Percentiles rank a stretch among this genome's conserved stretches.
These are phyloP conservation scores for Trichoderma sp. DNA, from an alignment of 2,329 filamentous ascomycete species.

Conservation along the genomic window DNA sequence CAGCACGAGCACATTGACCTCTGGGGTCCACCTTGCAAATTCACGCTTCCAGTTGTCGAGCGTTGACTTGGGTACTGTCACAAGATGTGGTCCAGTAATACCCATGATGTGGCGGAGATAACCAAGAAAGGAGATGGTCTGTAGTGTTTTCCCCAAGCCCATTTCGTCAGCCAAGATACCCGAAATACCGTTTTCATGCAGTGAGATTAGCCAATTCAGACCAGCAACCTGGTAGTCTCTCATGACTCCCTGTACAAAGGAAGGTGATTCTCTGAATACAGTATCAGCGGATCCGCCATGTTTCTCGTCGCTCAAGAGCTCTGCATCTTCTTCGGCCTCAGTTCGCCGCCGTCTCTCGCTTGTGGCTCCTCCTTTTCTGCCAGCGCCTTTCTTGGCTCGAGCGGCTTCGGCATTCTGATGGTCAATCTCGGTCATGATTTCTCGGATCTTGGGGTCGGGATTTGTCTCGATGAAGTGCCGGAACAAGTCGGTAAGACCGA, in stretches of 20 bases:
- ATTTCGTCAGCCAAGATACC: slow-evolving; percentile 98
- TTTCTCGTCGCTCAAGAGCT: slow-evolving; percentile 84
- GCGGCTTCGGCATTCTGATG: slow-evolving; percentile 80
- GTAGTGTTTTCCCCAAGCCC: slow-evolving; percentile 95
- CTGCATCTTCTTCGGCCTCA: slow-evolving; percentile 96
- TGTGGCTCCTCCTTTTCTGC: slow-evolving; percentile 82
- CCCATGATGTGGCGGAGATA: slow-evolving; percentile 90
- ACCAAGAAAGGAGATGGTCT: slow-evolving; percentile 95
- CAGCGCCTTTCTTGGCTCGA: slow-evolving; percentile 71
- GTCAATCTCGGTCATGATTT: slow-evolving; percentile 93
- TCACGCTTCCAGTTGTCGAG: slow-evolving; percentile 98
- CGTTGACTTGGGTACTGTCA: slow-evolving; percentile 94
- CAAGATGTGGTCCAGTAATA: slow-evolving; percentile 87
- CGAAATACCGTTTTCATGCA: slow-evolving; percentile 98
- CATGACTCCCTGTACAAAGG: slow-evolving; percentile 88
- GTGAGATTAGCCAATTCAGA: slow-evolving; percentile 95
- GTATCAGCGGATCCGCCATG: slow-evolving; percentile 83
- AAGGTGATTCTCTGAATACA: slow-evolving; percentile 89
- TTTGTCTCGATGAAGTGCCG: slow-evolving; percentile 99
- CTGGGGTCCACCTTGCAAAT: slow-evolving; percentile 91
- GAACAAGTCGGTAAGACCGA: slow-evolving; percentile 94
- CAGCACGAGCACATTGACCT: slow-evolving; percentile 90
- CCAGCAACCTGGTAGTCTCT: slow-evolving; percentile 96
- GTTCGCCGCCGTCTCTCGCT: slow-evolving; percentile 82
- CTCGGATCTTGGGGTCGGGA: slow-evolving; percentile 90